Evolutionary conservation across 495 filamentous ascomycete genomes (phyloP).

Genomic region (Aspergillus sparsus): DNA sequence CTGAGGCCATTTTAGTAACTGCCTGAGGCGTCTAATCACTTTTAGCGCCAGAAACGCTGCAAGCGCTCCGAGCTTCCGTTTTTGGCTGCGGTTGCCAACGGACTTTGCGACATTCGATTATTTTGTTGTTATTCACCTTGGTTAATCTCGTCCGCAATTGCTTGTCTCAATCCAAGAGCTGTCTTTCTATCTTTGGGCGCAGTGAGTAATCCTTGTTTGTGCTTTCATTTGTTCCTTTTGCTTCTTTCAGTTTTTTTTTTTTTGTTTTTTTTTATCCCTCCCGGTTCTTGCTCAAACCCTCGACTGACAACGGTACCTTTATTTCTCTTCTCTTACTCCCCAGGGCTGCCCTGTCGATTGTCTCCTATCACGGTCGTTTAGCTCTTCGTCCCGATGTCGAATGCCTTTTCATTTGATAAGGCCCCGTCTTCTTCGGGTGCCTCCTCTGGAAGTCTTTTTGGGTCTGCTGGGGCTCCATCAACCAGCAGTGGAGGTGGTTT

Average conservation of each 20-base stretch:
- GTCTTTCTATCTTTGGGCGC: conserved; percentile 23
- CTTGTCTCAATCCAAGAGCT: background rate
- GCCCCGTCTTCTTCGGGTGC: conserved; percentile 35
- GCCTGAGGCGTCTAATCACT: conserved; percentile 19
- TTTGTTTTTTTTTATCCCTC: background rate
- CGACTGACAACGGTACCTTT: conserved; percentile 5
- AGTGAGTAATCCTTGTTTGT: conserved; percentile 18
- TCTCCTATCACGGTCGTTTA: conserved; percentile 27
- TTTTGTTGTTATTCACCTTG: conserved; percentile 16
- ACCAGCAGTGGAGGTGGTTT: conserved; percentile 32
- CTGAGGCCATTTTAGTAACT: conserved; percentile 29
- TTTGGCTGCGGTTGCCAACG: conserved; percentile 13
- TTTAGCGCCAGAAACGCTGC: conserved; percentile 25
- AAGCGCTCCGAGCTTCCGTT: conserved; percentile 21
- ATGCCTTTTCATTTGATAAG: conserved; percentile 36
- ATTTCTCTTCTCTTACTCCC: conserved; percentile 15
- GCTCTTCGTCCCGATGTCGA: conserved; percentile 32
- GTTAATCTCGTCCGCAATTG: conserved; percentile 6
- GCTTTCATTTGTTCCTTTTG: background rate
- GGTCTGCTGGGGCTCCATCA: conserved; percentile 34
- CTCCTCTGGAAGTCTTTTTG: conserved; percentile 42
- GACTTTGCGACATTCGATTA: conserved; percentile 6
- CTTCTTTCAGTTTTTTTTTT: conserved; percentile 5
- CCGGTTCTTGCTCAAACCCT: background rate
- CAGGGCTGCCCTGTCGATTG: conserved; percentile 30